Evolutionary conservation across 148 eudicot genomes (phyloP).

Genomic region (Vaccinium myrtillus): DNA sequence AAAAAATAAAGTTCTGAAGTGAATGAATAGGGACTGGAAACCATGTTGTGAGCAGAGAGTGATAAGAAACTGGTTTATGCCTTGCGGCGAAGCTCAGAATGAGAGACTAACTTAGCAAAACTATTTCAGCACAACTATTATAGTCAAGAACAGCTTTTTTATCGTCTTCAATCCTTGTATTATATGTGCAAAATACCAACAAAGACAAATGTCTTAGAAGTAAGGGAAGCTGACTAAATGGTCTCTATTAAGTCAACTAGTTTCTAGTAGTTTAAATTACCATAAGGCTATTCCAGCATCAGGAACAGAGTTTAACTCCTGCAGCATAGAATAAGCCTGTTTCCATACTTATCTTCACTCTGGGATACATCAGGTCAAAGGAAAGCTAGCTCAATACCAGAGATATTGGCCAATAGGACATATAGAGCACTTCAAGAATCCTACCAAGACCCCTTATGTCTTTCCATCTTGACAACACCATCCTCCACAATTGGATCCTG

Average conservation of each 20-base stretch:
- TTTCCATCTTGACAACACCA: background rate
- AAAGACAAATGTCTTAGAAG: constrained; percentile 4
- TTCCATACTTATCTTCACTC: background rate
- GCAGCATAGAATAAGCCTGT: background rate
- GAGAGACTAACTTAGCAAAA: background rate
- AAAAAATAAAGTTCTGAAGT: background rate
- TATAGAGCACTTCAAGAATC: background rate
- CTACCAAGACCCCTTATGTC: background rate
- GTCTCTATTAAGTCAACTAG: background rate
- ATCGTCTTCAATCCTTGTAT: background rate
- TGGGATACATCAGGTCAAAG: background rate
- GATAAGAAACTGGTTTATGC: background rate
- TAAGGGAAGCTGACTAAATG: background rate
- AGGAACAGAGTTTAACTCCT: constrained; percentile 2
- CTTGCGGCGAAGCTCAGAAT: background rate
- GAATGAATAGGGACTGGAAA: background rate
- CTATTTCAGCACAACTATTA: background rate
- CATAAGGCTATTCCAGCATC: background rate
- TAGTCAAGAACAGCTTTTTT: too few species aligned
- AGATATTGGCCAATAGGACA: background rate
- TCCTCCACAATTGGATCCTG: constrained; percentile 1
- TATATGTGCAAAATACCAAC: background rate
- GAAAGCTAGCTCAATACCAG: background rate
- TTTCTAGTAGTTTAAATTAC: background rate
- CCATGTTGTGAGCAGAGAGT: background rate